Evolutionary conservation across 23 red algal genomes (phyloP).

Genomic region (Gracilaria gracilis): DNA sequence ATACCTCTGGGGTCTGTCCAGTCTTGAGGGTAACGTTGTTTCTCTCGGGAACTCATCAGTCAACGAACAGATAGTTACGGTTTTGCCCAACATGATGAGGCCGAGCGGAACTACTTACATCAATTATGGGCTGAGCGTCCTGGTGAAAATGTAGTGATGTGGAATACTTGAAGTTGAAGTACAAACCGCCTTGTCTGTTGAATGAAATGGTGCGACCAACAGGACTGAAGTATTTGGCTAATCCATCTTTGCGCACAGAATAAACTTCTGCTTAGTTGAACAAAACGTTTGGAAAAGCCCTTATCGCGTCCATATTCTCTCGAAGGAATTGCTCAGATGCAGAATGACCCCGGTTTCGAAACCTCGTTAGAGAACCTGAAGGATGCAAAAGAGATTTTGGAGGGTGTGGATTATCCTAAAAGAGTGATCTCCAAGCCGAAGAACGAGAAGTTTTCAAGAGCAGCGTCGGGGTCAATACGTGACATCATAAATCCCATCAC

Average conservation of each 20-base stretch:
- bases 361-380: constrained; percentile 42
- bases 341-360: background rate
- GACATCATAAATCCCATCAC: background rate
- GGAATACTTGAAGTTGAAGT: constrained; percentile 70
- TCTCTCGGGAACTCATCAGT: constrained; percentile 4
- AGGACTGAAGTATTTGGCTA: constrained; percentile 58
- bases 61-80: constrained; percentile 19
- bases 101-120: constrained; percentile 23
- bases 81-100: constrained; percentile 22
- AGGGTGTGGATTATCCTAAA: constrained; percentile 9
- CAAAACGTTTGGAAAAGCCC: constrained; percentile 28
- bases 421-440: background rate
- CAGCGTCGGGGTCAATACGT: background rate
- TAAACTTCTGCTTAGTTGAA: constrained; percentile 27
- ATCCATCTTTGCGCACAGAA: constrained; percentile 9
- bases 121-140: background rate
- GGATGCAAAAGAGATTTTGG: constrained; percentile 16
- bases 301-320: constrained; percentile 20
- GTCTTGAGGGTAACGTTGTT: background rate
- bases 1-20: constrained; percentile 44
- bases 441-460: background rate
- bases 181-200: constrained; percentile 35
- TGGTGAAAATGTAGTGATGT: constrained; percentile 45
- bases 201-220: constrained; percentile 58
- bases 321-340: constrained; percentile 10